These are phyloP conservation scores for Backusella psychrophila DNA, from an alignment of 192 early-diverging fungal genomes.

Conservation along the genomic window DNA sequence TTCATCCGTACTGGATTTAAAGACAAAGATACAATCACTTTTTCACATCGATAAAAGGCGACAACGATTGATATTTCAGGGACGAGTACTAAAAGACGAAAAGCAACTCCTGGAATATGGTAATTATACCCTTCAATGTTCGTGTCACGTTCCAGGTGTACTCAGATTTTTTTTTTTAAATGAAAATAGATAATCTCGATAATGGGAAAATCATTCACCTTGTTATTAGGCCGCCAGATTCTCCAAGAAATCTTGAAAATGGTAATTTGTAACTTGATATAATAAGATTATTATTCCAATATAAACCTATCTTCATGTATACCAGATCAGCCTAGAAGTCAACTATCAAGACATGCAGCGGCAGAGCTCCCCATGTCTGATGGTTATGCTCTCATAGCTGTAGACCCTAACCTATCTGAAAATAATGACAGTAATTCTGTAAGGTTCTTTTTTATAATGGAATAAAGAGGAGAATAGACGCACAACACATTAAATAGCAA, in stretches of 20 bases:
- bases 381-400: background rate
- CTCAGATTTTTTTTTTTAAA: background rate
- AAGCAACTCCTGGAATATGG: background rate
- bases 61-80: slow-evolving; percentile 3
- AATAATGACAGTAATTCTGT: background rate
- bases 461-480: background rate
- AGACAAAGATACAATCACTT: background rate
- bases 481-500: background rate
- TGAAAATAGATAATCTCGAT: background rate
- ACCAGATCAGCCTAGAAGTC: background rate
- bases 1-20: background rate
- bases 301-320: slow-evolving; percentile 1
- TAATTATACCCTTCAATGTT: background rate
- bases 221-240: background rate
- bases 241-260: slow-evolving; percentile 5
- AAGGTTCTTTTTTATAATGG: background rate
- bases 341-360: background rate
- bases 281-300: background rate
- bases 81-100: background rate
- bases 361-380: background rate
- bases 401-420: background rate
- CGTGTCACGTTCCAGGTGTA: background rate
- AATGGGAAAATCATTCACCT: background rate
- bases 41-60: background rate
- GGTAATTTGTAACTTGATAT: background rate